Evolutionary conservation across 176 grass and related monocot species (phyloP), one percentile per base, ranked within the genome.

Genomic region (Cymbopogon citratus): DNA sequence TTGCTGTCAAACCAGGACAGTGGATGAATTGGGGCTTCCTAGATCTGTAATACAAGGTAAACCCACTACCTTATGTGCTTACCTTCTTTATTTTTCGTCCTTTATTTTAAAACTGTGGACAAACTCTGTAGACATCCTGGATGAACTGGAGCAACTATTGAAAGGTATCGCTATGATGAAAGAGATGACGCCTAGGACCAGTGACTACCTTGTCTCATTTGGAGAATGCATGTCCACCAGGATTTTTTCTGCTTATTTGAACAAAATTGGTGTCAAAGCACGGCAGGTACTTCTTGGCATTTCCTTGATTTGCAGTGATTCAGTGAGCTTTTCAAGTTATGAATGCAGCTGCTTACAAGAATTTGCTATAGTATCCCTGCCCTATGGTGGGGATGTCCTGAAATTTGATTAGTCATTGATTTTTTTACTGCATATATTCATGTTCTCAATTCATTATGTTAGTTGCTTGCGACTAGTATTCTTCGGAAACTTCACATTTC

Each of bases 111-210:
- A 9, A 36, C 1, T 28, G 38, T 77, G 38, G 40, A 80, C 35
- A 38, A 77, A 87, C 39, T 45, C 86, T 44, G 12, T 80, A 96
- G 97, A 29, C 80, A 74, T 89, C 66, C 88, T 99, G 60, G 83
- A 89, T 83, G 87, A 93, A 81, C 87, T 99, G 82, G 91, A 96
- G 66, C 93, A 99, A 71, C 92, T 99, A 75, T 82, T 99, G 83
- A 96, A 94, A 85, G 89, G 89, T 61, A 91, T 99, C 63, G 90
- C 97, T 40, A 96, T 99, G 89, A 99, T 96, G 97, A 99, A 99
- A 93, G 97, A 99, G 71, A 73, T 96, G 80, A 99, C 93, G 9
- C 97, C 84, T 78, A 82, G 87, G 12, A 93, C 91, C 75, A 93
- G 85, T 68, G 97, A 96, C 66, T 96, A 99, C 74, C 71, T 96